Conservation (phyloP, 306 rosid genomes). For the Prunus persica region DNA sequence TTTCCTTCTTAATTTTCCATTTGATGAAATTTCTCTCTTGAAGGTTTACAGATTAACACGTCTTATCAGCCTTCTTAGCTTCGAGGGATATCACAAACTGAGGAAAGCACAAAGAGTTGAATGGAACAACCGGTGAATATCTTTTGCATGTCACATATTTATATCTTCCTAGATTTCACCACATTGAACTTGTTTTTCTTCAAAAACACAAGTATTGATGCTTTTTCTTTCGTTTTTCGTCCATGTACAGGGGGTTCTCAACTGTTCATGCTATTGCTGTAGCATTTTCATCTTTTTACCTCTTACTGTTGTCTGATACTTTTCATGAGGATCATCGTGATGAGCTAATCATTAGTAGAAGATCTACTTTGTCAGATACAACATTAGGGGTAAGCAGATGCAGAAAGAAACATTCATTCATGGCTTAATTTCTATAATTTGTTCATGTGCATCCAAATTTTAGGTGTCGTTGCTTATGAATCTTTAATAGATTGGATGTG, state of each 20-base stretch:
- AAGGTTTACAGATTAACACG: conserved; percentile 74
- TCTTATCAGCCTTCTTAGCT: conserved; percentile 43
- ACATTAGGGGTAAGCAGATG: conserved; percentile 65
- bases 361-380: conserved; percentile 70
- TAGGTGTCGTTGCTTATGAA: not conserved
- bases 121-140: conserved; percentile 86
- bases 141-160: conserved; percentile 20
- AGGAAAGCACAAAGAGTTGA: conserved; percentile 55
- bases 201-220: not conserved
- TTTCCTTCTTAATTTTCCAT: conserved; percentile 8
- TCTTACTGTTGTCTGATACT: conserved; percentile 56
- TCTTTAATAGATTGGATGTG: not conserved
- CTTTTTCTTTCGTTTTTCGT: not conserved
- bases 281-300: conserved; percentile 62
- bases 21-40: conserved; percentile 33
- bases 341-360: conserved; percentile 49
- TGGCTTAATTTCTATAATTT: conserved; percentile 6
- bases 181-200: conserved; percentile 15
- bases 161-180: conserved; percentile 14
- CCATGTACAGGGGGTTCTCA: conserved; percentile 74
- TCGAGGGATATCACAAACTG: conserved; percentile 52
- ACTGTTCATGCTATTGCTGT: conserved; percentile 81
- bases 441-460: not conserved
- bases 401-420: conserved; percentile 19
- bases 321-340: conserved; percentile 46